Conservation (phyloP, 345 rosid genomes). For the Gossypium ekmanianum region DNA sequence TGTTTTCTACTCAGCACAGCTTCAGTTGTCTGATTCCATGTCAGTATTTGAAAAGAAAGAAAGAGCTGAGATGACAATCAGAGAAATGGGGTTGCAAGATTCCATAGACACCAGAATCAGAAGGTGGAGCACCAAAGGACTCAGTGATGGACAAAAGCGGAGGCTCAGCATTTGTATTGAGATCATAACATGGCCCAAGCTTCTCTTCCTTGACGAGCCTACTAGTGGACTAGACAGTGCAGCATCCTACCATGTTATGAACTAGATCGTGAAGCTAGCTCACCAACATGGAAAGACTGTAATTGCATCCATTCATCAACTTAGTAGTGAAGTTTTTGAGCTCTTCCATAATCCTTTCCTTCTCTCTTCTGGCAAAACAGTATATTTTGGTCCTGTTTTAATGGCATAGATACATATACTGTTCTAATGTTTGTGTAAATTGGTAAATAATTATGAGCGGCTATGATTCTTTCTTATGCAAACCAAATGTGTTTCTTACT, state of each 20-base stretch:
- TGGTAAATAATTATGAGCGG: too few species aligned
- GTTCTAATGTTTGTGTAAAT: too few species aligned
- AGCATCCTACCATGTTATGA: slow-evolving; percentile 21
- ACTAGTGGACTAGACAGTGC: neutral
- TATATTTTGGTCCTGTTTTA: neutral
- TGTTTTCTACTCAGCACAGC: neutral
- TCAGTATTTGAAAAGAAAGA: neutral
- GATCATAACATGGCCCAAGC: neutral
- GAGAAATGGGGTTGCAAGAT: neutral
- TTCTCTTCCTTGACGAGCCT: neutral
- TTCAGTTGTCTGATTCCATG: neutral
- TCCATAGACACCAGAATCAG: slow-evolving; percentile 34
- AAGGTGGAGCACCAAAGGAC: slow-evolving; percentile 40
- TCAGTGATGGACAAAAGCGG: neutral
- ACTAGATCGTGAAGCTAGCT: slow-evolving; percentile 32
- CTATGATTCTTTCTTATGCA: too few species aligned
- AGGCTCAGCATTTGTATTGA: neutral
- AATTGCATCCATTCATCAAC: neutral
- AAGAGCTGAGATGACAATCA: neutral
- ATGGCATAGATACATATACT: neutral
- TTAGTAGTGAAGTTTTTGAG: neutral
- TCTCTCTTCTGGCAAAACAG: neutral
- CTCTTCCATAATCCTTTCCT: neutral
- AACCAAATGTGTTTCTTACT: slow-evolving; percentile 14
- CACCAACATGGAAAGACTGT: neutral